These are phyloP conservation scores for Sporothrix dimorphospora DNA, from an alignment of 2,329 filamentous ascomycete genomes.

Conservation along the genomic window DNA sequence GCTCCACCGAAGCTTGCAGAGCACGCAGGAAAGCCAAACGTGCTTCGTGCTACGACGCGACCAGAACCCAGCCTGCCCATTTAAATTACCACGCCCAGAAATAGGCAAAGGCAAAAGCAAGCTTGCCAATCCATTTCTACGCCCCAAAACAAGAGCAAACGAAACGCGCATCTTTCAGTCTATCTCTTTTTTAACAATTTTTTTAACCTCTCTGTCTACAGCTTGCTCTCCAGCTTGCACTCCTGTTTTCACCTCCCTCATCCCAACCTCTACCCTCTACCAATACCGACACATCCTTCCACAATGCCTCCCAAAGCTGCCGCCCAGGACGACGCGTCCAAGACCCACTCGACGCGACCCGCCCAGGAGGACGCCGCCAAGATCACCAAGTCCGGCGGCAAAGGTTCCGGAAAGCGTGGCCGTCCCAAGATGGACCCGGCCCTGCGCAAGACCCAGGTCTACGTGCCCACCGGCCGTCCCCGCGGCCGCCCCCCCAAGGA, in stretches of 20 bases:
- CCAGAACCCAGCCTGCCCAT: conserved; percentile 14
- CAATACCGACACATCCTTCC: conserved; percentile 8
- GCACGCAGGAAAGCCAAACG: conserved; percentile 5
- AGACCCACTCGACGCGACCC: conserved; percentile 29
- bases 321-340: conserved; percentile 22
- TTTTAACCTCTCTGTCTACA: neutral
- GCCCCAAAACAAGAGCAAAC: conserved; percentile 2
- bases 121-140: conserved; percentile 1
- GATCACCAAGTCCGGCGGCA: conserved; percentile 34
- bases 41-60: conserved; percentile 17
- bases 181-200: neutral
- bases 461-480: conserved; percentile 36
- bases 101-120: conserved; percentile 1
- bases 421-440: conserved; percentile 36
- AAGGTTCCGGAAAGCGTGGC: conserved; percentile 35
- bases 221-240: neutral
- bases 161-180: conserved; percentile 12
- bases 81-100: conserved; percentile 15
- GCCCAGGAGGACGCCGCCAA: conserved; percentile 34
- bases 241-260: neutral
- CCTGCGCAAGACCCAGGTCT: conserved; percentile 34
- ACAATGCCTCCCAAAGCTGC: conserved; percentile 33
- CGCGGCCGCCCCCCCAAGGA: conserved; percentile 36
- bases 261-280: neutral
- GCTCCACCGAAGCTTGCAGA: conserved; percentile 21